Percentiles rank a stretch among this genome's conserved stretches.
phyloP scores from a whole-genome alignment of 176 grass and related monocot species.

The Triticum monococcum region DNA sequence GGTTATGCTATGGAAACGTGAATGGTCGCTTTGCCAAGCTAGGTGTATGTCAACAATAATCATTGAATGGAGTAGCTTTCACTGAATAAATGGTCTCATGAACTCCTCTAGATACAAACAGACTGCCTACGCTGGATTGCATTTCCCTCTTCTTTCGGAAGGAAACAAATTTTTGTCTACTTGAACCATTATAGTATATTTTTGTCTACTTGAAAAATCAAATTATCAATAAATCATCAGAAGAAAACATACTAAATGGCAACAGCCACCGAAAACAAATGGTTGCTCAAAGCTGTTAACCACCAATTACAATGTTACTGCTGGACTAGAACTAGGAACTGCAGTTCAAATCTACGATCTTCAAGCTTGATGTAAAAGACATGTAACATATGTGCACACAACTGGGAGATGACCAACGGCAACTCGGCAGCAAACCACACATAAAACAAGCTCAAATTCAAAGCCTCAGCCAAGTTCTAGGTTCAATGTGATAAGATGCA shows the following conservation, averaged over 20 bases:
- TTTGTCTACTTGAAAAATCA: too few relatives aligned
- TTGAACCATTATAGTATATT: too few relatives aligned
- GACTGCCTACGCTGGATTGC: too few relatives aligned
- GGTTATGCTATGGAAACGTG: too few relatives aligned
- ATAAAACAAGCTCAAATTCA: slow-evolving; percentile 38
- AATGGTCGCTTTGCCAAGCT: too few relatives aligned
- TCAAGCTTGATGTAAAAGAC: not conserved
- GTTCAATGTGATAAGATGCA: not conserved
- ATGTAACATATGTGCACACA: not conserved
- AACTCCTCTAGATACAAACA: too few relatives aligned
- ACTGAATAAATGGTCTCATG: too few relatives aligned
- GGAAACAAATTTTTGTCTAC: too few relatives aligned
- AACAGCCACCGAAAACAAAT: not conserved
- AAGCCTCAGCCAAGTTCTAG: not conserved
- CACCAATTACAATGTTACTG: not conserved
- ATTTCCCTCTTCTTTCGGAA: too few relatives aligned
- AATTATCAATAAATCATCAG: not conserved
- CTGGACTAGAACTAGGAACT: slow-evolving; percentile 14
- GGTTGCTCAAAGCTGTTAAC: not conserved
- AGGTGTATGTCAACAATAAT: too few relatives aligned
- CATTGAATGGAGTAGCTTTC: too few relatives aligned
- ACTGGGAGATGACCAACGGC: not conserved
- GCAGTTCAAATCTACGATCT: not conserved
- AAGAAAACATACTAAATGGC: not conserved
- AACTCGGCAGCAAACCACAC: not conserved